Conservation (phyloP, 2,329 filamentous ascomycete species). For the Fusarium pininemorale region DNA sequence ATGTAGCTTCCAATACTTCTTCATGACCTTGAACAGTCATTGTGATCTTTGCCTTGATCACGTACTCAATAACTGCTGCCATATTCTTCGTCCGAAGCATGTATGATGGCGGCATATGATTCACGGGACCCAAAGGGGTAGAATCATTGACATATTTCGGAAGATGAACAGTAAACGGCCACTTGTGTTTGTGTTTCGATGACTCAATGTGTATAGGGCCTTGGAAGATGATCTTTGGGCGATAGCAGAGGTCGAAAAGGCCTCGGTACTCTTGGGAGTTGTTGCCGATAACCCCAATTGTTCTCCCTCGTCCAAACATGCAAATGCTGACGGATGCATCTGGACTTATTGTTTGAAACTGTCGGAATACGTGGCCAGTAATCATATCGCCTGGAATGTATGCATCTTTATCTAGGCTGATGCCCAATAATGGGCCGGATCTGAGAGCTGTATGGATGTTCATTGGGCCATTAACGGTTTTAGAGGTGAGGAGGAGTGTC, state of each 20-base stretch:
- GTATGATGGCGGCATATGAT: constrained; percentile 11
- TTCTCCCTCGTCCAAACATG: constrained; percentile 40
- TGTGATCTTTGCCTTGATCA: constrained; percentile 43
- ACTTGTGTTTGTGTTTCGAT: constrained; percentile 13
- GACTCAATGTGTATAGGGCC: constrained; percentile 43
- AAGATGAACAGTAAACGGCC: constrained; percentile 44
- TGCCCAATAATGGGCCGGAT: constrained; percentile 1
- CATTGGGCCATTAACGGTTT: neutral
- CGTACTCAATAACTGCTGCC: constrained; percentile 45
- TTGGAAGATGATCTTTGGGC: constrained; percentile 17
- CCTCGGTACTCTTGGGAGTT: constrained; percentile 33
- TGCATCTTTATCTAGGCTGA: neutral
- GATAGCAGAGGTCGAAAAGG: neutral
- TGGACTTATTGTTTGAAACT: constrained; percentile 28
- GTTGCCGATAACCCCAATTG: constrained; percentile 27
- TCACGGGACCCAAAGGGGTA: neutral
- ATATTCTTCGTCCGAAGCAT: neutral
- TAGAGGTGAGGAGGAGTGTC: accelerated
- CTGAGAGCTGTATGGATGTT: neutral
- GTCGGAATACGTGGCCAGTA: constrained; percentile 39
- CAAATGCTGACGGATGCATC: constrained; percentile 32
- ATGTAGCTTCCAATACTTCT: constrained; percentile 12
- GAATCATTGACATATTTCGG: constrained; percentile 30
- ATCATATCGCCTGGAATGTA: constrained; percentile 42
- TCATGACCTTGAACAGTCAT: neutral